These are phyloP conservation scores for Metschnikowia henanensis DNA, from an alignment of 805 yeast genomes.

Conservation along the genomic window DNA sequence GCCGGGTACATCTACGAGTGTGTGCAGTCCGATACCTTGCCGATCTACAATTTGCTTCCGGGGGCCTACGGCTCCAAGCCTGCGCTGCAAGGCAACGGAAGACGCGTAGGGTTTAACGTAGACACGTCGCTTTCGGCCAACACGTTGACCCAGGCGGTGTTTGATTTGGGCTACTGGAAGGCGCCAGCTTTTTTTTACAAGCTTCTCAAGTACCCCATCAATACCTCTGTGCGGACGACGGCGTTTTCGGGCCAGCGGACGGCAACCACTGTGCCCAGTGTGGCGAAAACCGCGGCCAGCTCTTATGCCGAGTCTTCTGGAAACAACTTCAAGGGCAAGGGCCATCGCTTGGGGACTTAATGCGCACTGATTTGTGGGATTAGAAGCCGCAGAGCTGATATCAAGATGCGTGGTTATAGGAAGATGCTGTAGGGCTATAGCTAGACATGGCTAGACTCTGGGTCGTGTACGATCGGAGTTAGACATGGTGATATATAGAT, in stretches of 20 bases:
- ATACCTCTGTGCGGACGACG: slow-evolving; percentile 26
- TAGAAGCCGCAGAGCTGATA: too few species aligned
- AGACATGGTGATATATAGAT: too few species aligned
- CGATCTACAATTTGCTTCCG: slow-evolving; percentile 39
- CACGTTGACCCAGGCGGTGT: slow-evolving; percentile 31
- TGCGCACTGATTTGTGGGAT: too few species aligned
- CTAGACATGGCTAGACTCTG: too few species aligned
- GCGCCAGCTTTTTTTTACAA: slow-evolving; percentile 50
- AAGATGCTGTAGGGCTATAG: too few species aligned
- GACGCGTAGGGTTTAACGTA: slow-evolving; percentile 32
- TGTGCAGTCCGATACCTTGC: slow-evolving; percentile 54
- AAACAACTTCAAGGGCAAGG: slow-evolving; percentile 33
- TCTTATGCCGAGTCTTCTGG: slow-evolving; percentile 1
- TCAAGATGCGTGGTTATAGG: too few species aligned
- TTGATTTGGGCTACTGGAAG: slow-evolving; percentile 52
- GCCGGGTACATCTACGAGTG: slow-evolving; percentile 64
- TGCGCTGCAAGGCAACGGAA: slow-evolving; percentile 6
- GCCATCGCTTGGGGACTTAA: slow-evolving; percentile 33
- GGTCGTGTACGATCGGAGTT: too few species aligned
- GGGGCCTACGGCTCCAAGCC: slow-evolving; percentile 24
- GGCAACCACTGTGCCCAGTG: neutral
- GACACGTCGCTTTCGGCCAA: slow-evolving; percentile 10
- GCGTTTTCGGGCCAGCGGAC: slow-evolving; percentile 23
- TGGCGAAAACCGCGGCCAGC: slow-evolving; percentile 4
- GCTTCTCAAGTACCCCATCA: slow-evolving; percentile 30